phyloP scores from a whole-genome alignment of 2,329 filamentous ascomycete genomes.

The Aureobasidium sp. region DNA sequence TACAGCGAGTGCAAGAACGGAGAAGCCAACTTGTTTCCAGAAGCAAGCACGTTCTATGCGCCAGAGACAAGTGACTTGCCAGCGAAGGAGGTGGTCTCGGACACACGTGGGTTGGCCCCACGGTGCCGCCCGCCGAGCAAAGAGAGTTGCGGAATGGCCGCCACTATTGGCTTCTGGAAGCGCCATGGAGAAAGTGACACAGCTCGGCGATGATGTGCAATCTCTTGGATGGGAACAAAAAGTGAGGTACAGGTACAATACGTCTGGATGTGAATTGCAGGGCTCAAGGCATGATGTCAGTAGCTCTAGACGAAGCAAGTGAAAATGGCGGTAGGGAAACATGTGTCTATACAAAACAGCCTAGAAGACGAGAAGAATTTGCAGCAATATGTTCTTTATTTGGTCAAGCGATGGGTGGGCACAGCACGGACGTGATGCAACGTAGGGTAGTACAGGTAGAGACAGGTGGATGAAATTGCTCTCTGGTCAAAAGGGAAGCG shows the following conservation, averaged over 20 bases:
- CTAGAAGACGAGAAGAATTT: conserved; percentile 4
- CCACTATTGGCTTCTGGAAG: conserved; percentile 10
- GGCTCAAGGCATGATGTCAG: conserved; percentile 1
- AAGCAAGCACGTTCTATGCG: background rate
- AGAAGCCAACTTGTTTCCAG: background rate
- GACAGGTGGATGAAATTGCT: background rate
- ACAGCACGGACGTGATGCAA: conserved; percentile 3
- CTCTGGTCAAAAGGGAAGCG: background rate
- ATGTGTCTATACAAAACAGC: conserved; percentile 4
- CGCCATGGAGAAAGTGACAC: background rate
- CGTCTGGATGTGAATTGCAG: background rate
- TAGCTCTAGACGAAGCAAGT: background rate
- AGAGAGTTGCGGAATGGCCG: background rate
- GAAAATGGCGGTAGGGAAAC: background rate
- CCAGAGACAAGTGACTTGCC: background rate
- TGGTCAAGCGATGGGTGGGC: background rate
- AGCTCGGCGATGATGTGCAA: background rate
- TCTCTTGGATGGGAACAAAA: background rate
- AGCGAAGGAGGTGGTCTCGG: background rate
- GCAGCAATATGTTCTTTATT: background rate
- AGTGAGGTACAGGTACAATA: conserved; percentile 1
- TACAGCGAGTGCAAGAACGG: background rate
- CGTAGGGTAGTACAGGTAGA: background rate
- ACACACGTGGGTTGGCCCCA: background rate
- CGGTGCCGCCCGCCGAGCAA: background rate